A percentile compares a stretch with the other conserved stretches of the same genome.
These are phyloP conservation scores for Discostella pseudostelligera DNA, from an alignment of 108 stramenopile species.

Conservation along the genomic window DNA sequence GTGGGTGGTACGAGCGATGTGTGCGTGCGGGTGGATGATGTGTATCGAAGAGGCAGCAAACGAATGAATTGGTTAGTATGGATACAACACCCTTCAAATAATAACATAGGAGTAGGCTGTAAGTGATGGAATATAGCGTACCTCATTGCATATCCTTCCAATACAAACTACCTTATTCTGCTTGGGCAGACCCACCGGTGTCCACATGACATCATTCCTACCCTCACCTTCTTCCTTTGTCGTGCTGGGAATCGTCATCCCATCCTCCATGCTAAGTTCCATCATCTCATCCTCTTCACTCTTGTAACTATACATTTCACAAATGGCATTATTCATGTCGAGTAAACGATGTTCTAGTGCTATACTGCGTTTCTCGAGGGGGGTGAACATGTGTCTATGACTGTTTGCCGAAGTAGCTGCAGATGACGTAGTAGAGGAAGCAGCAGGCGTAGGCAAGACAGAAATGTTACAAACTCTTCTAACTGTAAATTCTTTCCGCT, in stretches of 20 bases:
- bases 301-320: constrained; percentile 45
- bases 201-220: constrained; percentile 43
- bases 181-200: constrained; percentile 86
- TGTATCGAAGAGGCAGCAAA: no score
- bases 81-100: no score
- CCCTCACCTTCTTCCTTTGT: neutral
- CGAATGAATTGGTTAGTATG: no score
- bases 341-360: constrained; percentile 76
- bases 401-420: constrained; percentile 36
- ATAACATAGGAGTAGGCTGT: neutral
- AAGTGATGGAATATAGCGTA: constrained; percentile 11
- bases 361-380: constrained; percentile 77
- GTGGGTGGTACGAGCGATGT: no score
- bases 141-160: constrained; percentile 93
- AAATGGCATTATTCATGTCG: constrained; percentile 59
- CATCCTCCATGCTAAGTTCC: constrained; percentile 34
- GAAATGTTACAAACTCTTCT: constrained; percentile 19
- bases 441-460: neutral
- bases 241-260: constrained; percentile 28
- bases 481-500: constrained; percentile 1
- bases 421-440: neutral
- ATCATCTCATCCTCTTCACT: constrained; percentile 47
- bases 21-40: no score
- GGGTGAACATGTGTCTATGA: constrained; percentile 94
- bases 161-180: constrained; percentile 79